Conservation (phyloP, 805 yeast genomes). For the Yarrowia sp. region DNA sequence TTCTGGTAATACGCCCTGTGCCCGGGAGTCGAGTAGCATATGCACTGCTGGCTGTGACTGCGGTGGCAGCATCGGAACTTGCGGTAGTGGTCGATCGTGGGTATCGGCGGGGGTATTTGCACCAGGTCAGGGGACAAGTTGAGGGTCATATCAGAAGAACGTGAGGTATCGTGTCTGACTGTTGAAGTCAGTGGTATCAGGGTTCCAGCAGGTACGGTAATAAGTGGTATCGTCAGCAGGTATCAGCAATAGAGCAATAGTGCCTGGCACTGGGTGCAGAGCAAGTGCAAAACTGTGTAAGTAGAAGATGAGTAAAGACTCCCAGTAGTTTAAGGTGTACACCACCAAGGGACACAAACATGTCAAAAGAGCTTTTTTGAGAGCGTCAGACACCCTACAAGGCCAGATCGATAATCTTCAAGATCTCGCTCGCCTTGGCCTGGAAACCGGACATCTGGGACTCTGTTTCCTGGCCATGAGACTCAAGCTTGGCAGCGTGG, state of each 20-base stretch:
- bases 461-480: slow-evolving; percentile 29
- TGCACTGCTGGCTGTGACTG: slow-evolving; percentile 14
- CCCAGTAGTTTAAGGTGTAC: too few species aligned
- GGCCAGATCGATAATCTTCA: slow-evolving; percentile 24
- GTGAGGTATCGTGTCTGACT: not conserved
- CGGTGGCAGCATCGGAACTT: slow-evolving; percentile 15
- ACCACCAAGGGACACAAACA: not conserved
- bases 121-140: slow-evolving; percentile 12
- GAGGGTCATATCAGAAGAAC: not conserved
- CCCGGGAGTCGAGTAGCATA: slow-evolving; percentile 25
- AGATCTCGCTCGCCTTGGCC: slow-evolving; percentile 35
- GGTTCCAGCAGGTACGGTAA: not conserved
- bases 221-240: not conserved
- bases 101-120: slow-evolving; percentile 32
- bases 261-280: not conserved
- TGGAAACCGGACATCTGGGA: slow-evolving; percentile 30
- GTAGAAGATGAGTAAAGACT: not conserved
- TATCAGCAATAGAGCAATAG: slow-evolving; percentile 13
- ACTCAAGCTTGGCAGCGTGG: slow-evolving; percentile 27
- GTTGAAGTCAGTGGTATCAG: not conserved
- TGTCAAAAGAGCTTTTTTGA: too few species aligned
- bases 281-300: slow-evolving; percentile 3
- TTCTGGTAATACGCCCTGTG: not conserved
- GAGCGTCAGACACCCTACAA: too few species aligned
- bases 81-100: slow-evolving; percentile 28